Percentiles rank a stretch among this genome's conserved stretches.
phyloP scores from a whole-genome alignment of 768 basidiomycete genomes.

The Lepiota venenata region DNA sequence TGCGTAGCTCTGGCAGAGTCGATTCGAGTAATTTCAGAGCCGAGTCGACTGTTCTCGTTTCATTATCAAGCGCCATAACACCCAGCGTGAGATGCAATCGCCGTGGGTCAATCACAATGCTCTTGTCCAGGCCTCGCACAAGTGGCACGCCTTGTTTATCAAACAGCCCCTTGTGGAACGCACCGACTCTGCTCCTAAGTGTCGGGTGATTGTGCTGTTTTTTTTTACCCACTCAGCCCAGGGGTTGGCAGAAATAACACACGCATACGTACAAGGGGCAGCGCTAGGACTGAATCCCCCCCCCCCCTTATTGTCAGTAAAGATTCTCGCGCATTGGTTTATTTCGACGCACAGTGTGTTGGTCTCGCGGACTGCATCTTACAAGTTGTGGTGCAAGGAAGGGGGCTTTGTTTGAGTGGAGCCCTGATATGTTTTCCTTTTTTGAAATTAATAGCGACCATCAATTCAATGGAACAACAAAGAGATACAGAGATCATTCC shows the following conservation, averaged over 20 bases:
- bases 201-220: conserved; percentile 31
- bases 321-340: background rate
- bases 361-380: conserved; percentile 17
- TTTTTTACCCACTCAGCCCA: background rate
- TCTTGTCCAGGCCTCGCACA: conserved; percentile 53
- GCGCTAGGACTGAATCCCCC: conserved; percentile 23
- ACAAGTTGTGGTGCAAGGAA: too few relatives aligned
- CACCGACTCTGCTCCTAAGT: conserved; percentile 31
- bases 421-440: conserved; percentile 7
- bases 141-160: conserved; percentile 21
- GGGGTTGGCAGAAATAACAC: background rate
- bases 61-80: conserved; percentile 56
- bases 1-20: conserved; percentile 38
- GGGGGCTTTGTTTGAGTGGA: conserved; percentile 3
- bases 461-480: background rate
- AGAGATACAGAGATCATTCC: background rate
- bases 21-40: conserved; percentile 43
- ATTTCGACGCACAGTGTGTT: conserved; percentile 27
- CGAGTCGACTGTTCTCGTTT: conserved; percentile 29
- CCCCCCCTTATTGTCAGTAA: too few relatives aligned
- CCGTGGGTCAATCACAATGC: conserved; percentile 53
- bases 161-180: conserved; percentile 43
- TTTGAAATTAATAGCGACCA: background rate
- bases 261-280: conserved; percentile 28
- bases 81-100: conserved; percentile 75